phyloP scores from a whole-genome alignment of 1,139 yeast genomes.

The Torulaspora globosa region DNA sequence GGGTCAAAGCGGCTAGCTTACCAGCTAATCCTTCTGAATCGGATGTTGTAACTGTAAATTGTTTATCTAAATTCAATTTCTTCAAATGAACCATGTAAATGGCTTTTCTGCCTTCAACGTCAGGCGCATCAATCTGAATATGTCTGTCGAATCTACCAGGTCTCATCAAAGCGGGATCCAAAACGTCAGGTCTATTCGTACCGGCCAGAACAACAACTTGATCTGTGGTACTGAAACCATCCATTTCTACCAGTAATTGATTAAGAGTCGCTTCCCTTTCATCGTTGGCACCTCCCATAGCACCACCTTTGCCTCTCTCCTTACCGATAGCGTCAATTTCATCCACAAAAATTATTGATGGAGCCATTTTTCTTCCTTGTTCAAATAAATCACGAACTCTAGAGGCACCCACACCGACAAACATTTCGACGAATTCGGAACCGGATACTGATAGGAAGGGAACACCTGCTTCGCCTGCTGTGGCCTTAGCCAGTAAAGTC shows the following conservation, averaged over 20 bases:
- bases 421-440: slow-evolving; percentile 77
- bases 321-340: slow-evolving; percentile 98
- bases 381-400: slow-evolving; percentile 84
- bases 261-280: slow-evolving; percentile 95
- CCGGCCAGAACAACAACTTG: slow-evolving; percentile 97
- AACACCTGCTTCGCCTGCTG: slow-evolving; percentile 85
- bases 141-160: slow-evolving; percentile 98
- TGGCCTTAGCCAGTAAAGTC: slow-evolving; percentile 93
- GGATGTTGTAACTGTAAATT: slow-evolving; percentile 24
- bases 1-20: slow-evolving; percentile 88
- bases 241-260: slow-evolving; percentile 96
- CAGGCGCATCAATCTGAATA: slow-evolving; percentile 86
- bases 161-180: slow-evolving; percentile 88
- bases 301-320: slow-evolving; percentile 78
- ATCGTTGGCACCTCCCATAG: slow-evolving; percentile 82
- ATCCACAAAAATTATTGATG: slow-evolving; percentile 89
- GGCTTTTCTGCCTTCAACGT: slow-evolving; percentile 86
- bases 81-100: slow-evolving; percentile 81
- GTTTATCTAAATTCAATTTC: slow-evolving; percentile 50
- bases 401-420: slow-evolving; percentile 80
- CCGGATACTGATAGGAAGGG: slow-evolving; percentile 81
- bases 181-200: slow-evolving; percentile 90
- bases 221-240: slow-evolving; percentile 84
- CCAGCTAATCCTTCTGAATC: slow-evolving; percentile 61
- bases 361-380: slow-evolving; percentile 90